These are phyloP conservation scores for Schrenkiella parvula DNA, from an alignment of 345 rosid species.

Conservation along the genomic window DNA sequence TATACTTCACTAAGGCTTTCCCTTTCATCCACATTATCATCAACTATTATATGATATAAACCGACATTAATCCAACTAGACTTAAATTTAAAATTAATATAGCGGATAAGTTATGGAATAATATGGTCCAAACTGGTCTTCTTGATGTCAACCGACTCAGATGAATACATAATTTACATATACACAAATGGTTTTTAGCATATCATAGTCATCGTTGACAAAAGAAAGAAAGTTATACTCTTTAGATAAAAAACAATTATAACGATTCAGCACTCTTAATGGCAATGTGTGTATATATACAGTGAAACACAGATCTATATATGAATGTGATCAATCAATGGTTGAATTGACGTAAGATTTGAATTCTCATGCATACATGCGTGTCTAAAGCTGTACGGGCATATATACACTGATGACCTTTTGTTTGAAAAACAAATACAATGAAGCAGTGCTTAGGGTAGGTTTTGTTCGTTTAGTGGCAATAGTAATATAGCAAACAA, in stretches of 20 bases:
- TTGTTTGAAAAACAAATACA: not conserved
- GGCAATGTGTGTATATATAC: too few species aligned
- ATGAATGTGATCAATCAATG: not conserved
- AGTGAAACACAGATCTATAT: not conserved
- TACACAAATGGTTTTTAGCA: constrained; percentile 1
- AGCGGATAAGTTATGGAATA: not conserved
- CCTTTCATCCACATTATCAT: constrained; percentile 24
- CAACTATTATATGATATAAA: not conserved
- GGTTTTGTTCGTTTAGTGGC: not conserved
- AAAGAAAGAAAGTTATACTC: not conserved
- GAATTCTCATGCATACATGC: not conserved
- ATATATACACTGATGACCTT: not conserved
- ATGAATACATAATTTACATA: not conserved
- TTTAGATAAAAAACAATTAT: not conserved
- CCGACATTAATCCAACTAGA: constrained; percentile 13
- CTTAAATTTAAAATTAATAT: not conserved
- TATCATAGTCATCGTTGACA: not conserved
- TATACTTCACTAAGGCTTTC: constrained; percentile 6
- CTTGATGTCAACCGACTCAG: constrained; percentile 14
- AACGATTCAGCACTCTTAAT: too few species aligned
- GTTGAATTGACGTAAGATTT: not conserved
- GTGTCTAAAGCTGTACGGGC: not conserved
- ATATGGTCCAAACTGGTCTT: constrained; percentile 10
- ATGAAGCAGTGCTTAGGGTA: not conserved
- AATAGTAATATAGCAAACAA: too few species aligned